These are phyloP conservation scores for Rhodotorula kratochvilovae DNA, from an alignment of 768 basidiomycete species.

Conservation along the genomic window DNA sequence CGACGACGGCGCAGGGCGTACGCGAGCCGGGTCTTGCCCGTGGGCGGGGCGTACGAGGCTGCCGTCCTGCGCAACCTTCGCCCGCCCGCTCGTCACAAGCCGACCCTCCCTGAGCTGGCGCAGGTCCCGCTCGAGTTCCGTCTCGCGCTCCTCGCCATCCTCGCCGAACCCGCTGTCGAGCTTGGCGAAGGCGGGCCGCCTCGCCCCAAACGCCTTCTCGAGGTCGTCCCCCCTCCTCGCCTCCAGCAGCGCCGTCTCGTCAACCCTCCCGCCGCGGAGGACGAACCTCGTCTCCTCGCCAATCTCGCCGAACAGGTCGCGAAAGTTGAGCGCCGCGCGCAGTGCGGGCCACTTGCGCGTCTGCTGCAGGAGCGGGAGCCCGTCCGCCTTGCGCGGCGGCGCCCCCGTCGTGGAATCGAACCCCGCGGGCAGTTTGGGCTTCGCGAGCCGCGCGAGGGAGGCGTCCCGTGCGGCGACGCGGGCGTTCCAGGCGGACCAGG, in stretches of 20 bases:
- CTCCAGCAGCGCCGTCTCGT: constrained; percentile 7
- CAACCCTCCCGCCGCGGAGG: constrained; percentile 6
- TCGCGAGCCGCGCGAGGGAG: constrained; percentile 6
- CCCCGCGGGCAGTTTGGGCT: background rate
- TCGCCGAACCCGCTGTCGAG: background rate
- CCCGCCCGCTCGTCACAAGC: too few relatives aligned
- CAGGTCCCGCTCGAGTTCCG: background rate
- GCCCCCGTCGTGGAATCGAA: too few relatives aligned
- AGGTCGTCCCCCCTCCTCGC: background rate
- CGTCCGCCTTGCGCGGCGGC: background rate
- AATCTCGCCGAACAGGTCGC: constrained; percentile 15
- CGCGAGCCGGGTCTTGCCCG: too few relatives aligned
- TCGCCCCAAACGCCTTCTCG: constrained; percentile 2
- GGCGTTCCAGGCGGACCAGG: too few relatives aligned
- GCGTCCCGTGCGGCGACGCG: background rate
- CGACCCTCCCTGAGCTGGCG: background rate
- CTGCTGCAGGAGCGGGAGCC: constrained; percentile 4
- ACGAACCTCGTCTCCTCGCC: constrained; percentile 16
- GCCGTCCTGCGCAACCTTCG: constrained; percentile 1
- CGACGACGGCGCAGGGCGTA: too few relatives aligned
- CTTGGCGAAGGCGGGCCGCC: background rate
- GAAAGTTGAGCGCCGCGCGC: constrained; percentile 4
- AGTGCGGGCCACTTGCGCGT: constrained; percentile 19
- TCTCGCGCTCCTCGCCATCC: background rate
- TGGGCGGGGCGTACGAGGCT: too few relatives aligned